A percentile compares a stretch with the other conserved stretches of the same genome.
phyloP scores from a whole-genome alignment of 2,329 filamentous ascomycete species.

The Exutisphaerella laricina region DNA sequence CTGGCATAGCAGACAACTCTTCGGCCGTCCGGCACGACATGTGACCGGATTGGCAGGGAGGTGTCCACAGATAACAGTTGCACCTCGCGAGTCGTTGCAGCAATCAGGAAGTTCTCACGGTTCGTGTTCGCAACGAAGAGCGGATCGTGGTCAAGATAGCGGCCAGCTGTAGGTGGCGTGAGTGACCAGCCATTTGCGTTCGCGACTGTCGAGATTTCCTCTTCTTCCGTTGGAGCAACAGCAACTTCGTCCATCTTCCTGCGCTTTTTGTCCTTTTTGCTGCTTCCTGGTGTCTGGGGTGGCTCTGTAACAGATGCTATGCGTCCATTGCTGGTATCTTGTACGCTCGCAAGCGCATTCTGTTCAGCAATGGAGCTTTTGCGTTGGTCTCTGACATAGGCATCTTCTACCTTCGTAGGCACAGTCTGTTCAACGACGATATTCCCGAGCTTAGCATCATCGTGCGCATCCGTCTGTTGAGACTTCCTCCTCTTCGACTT shows the following conservation, averaged over 20 bases:
- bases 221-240: constrained; percentile 18
- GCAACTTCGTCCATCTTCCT: constrained; percentile 12
- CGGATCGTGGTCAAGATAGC: constrained; percentile 52
- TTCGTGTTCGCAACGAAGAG: constrained; percentile 49
- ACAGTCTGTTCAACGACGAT: neutral
- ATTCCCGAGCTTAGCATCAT: neutral
- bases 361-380: neutral
- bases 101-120: constrained; percentile 26
- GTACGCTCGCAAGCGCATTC: too few relatives aligned
- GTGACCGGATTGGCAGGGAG: constrained; percentile 71
- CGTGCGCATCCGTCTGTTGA: neutral
- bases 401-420: too few relatives aligned
- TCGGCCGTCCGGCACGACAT: constrained; percentile 51
- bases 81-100: constrained; percentile 28
- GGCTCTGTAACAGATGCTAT: neutral
- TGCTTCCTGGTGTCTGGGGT: neutral
- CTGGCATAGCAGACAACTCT: constrained; percentile 49
- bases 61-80: constrained; percentile 61
- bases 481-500: constrained; percentile 13
- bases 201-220: constrained; percentile 12
- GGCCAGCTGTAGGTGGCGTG: constrained; percentile 49
- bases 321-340: neutral
- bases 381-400: neutral
- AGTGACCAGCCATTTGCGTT: constrained; percentile 39
- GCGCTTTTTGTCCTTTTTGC: constrained; percentile 19